phyloP scores from a whole-genome alignment of 139 green algal genomes.

The Ulvella scutata region DNA sequence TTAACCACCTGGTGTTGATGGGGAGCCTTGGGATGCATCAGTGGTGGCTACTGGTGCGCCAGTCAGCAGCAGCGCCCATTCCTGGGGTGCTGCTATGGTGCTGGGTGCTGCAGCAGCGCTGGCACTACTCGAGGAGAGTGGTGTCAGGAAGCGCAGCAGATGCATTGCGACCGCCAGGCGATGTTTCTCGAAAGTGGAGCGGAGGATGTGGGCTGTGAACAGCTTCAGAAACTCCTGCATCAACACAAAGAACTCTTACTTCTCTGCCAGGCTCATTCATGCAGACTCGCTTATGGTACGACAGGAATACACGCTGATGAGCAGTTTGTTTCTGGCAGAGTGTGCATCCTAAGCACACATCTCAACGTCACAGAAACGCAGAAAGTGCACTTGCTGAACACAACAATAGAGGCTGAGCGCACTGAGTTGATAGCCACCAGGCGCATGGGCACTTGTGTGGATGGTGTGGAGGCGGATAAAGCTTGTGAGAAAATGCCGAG shows the following conservation, averaged over 20 bases:
- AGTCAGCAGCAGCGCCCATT: background rate
- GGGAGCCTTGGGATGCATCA: too few species aligned
- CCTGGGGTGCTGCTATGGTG: background rate
- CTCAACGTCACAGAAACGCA: too few species aligned
- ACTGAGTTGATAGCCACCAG: background rate
- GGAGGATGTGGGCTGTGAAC: slow-evolving; percentile 36
- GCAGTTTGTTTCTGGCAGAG: too few species aligned
- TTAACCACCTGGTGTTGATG: too few species aligned
- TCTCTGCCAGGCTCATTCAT: too few species aligned
- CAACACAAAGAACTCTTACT: too few species aligned
- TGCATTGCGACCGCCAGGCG: background rate
- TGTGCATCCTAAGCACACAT: too few species aligned
- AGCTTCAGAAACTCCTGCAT: slow-evolving; percentile 13
- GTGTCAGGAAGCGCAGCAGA: background rate
- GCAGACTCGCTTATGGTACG: too few species aligned
- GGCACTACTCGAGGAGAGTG: too few species aligned
- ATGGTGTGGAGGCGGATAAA: background rate
- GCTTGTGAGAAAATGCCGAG: slow-evolving; percentile 13
- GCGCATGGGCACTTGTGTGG: background rate
- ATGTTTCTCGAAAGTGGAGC: slow-evolving; percentile 53
- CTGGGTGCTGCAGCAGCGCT: background rate
- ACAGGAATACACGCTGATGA: too few species aligned
- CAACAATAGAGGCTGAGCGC: too few species aligned
- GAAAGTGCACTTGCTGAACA: too few species aligned
- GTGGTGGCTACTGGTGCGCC: background rate